phyloP scores from a whole-genome alignment of 441 rosid genomes.

The Theobroma grandiflorum region DNA sequence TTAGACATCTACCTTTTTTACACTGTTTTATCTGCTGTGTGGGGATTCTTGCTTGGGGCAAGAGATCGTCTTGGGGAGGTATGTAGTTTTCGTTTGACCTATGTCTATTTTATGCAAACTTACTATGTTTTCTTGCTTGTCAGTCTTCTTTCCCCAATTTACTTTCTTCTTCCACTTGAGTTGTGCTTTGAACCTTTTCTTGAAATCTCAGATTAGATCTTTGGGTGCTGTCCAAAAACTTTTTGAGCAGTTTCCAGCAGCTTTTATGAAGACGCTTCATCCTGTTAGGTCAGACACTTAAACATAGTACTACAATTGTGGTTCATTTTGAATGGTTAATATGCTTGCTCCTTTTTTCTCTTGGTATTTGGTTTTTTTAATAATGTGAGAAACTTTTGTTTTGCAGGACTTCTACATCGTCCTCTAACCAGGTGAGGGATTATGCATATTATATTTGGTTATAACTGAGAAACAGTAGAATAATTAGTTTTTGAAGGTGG shows the following conservation, averaged over 20 bases:
- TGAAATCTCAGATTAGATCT: conserved; percentile 81
- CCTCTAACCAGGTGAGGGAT: conserved; percentile 61
- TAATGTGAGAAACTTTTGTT: conserved; percentile 20
- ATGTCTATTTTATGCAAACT: not conserved
- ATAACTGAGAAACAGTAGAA: not conserved
- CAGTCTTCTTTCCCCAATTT: not conserved
- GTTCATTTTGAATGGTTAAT: conserved; percentile 20
- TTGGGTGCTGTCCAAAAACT: conserved; percentile 83
- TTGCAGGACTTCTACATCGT: conserved; percentile 63
- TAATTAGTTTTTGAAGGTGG: not conserved
- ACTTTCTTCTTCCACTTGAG: not conserved
- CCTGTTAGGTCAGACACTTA: conserved; percentile 49
- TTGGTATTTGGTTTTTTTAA: conserved; percentile 17
- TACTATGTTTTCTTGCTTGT: not conserved
- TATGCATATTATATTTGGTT: conserved; percentile 17
- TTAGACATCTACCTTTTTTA: conserved; percentile 87
- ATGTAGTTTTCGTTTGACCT: conserved; percentile 32
- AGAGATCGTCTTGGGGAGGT: conserved; percentile 99
- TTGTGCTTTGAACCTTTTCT: conserved; percentile 23
- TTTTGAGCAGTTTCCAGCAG: conserved; percentile 90
- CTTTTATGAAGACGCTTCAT: conserved; percentile 79
- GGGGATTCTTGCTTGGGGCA: conserved; percentile 98
- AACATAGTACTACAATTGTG: not conserved
- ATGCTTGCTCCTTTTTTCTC: conserved; percentile 16
- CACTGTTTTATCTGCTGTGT: conserved; percentile 86